phyloP scores from a whole-genome alignment of 768 basidiomycete genomes.

The Trametes cinnabarina region DNA sequence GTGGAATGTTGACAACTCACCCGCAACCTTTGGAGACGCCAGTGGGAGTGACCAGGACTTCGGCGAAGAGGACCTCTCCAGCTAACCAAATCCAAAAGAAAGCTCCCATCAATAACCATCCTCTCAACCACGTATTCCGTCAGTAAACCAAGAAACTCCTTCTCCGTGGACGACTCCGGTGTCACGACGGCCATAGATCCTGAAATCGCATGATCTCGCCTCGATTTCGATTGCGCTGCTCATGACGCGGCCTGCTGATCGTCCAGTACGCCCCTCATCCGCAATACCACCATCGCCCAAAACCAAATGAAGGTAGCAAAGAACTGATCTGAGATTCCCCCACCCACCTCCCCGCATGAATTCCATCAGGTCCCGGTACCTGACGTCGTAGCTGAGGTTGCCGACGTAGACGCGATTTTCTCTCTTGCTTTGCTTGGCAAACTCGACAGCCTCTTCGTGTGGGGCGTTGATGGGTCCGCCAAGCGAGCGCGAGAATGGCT shows the following conservation, averaged over 20 bases:
- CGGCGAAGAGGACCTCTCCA: conserved; percentile 99
- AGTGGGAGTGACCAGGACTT: conserved; percentile 95
- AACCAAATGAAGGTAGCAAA: conserved; percentile 38
- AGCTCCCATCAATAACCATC: conserved; percentile 89
- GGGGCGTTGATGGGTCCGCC: conserved; percentile 89
- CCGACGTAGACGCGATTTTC: conserved; percentile 99
- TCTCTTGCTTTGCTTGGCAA: conserved; percentile 93
- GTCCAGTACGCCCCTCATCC: background rate
- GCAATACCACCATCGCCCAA: background rate
- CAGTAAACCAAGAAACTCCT: conserved; percentile 40
- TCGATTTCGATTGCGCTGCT: conserved; percentile 6
- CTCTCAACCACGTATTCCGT: conserved; percentile 65
- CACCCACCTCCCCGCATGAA: conserved; percentile 99
- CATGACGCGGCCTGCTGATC: background rate
- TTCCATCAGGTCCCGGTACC: conserved; percentile 98
- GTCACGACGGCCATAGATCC: conserved; percentile 11
- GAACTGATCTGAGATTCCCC: conserved; percentile 67
- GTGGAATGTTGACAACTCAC: conserved; percentile 49
- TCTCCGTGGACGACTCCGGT: conserved; percentile 20
- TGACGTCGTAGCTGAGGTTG: conserved; percentile 98
- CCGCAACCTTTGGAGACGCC: conserved; percentile 99
- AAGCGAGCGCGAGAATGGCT: conserved; percentile 74
- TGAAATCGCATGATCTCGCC: conserved; percentile 7
- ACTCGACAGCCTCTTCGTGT: conserved; percentile 92
- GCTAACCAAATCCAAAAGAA: conserved; percentile 88